Percentiles rank a stretch among this genome's conserved stretches.
Conservation (phyloP, 345 rosid genomes). For the Camelina neglecta region DNA sequence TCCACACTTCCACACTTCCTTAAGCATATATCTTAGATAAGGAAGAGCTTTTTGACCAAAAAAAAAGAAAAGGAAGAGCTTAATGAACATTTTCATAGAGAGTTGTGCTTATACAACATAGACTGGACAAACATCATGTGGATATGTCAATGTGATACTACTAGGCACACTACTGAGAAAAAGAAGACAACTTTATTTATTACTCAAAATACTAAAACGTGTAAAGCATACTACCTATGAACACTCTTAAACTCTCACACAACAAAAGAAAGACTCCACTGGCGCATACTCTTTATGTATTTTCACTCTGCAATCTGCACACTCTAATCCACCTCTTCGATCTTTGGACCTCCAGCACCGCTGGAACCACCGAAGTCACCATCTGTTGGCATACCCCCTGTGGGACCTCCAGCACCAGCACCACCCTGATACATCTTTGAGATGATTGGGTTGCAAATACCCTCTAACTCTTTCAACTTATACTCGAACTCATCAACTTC, state of each 20-base stretch:
- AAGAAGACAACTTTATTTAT: background rate
- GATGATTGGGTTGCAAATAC: conserved; percentile 50
- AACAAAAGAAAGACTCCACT: background rate
- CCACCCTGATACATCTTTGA: conserved; percentile 52
- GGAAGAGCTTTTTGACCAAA: background rate
- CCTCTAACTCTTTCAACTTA: conserved; percentile 54
- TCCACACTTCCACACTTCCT: too few relatives aligned
- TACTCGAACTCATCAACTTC: conserved; percentile 55
- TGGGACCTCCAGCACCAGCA: conserved; percentile 31
- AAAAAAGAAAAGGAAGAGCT: too few relatives aligned
- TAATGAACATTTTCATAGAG: background rate
- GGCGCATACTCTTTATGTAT: background rate
- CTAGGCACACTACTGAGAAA: background rate
- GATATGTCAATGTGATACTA: background rate
- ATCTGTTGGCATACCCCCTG: conserved; percentile 31
- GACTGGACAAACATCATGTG: background rate
- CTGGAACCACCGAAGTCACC: conserved; percentile 35
- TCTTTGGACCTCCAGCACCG: conserved; percentile 52
- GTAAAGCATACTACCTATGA: conserved; percentile 18
- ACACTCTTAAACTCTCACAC: background rate
- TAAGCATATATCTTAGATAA: background rate
- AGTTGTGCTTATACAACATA: background rate
- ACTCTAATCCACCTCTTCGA: conserved; percentile 56
- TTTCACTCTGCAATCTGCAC: background rate
- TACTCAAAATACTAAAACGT: conserved; percentile 14